A percentile compares a stretch with the other conserved stretches of the same genome.
Evolutionary conservation across 495 filamentous ascomycete species (phyloP).

Genomic region (Penicillium odoratum): DNA sequence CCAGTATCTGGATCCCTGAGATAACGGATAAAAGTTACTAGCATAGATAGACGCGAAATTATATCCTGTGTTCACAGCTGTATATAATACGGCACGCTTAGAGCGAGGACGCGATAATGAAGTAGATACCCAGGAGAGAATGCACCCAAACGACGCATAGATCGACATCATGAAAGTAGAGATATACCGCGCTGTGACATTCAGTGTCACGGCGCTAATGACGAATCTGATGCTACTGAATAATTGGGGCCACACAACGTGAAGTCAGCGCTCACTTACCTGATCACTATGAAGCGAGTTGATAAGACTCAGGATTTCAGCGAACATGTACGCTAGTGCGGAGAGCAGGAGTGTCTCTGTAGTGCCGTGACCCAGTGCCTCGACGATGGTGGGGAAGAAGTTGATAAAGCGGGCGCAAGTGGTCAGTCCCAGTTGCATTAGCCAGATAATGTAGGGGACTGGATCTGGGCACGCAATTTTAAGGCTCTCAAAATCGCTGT

Average conservation of each 20-base stretch:
- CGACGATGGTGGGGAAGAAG: constrained; percentile 46
- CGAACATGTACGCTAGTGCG: constrained; percentile 47
- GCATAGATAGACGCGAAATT: constrained; percentile 44
- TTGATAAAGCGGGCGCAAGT: constrained; percentile 42
- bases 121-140: constrained; percentile 45
- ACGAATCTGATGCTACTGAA: constrained; percentile 40
- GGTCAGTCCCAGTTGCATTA: constrained; percentile 40
- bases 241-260: constrained; percentile 39
- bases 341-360: constrained; percentile 41
- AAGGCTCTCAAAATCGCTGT: constrained; percentile 35
- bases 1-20: constrained; percentile 16
- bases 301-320: constrained; percentile 34
- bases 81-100: constrained; percentile 45
- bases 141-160: constrained; percentile 40
- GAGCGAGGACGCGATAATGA: constrained; percentile 44
- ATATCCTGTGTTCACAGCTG: constrained; percentile 40
- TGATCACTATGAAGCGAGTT: constrained; percentile 38
- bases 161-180: constrained; percentile 46
- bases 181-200: constrained; percentile 41
- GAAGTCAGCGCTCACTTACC: constrained; percentile 40
- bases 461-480: constrained; percentile 43
- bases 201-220: constrained; percentile 38
- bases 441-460: constrained; percentile 38
- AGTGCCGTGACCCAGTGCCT: constrained; percentile 36
- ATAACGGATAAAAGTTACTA: constrained; percentile 38